These are phyloP conservation scores for Henckelia pumila DNA, from an alignment of 257 asterid genomes.

Conservation along the genomic window DNA sequence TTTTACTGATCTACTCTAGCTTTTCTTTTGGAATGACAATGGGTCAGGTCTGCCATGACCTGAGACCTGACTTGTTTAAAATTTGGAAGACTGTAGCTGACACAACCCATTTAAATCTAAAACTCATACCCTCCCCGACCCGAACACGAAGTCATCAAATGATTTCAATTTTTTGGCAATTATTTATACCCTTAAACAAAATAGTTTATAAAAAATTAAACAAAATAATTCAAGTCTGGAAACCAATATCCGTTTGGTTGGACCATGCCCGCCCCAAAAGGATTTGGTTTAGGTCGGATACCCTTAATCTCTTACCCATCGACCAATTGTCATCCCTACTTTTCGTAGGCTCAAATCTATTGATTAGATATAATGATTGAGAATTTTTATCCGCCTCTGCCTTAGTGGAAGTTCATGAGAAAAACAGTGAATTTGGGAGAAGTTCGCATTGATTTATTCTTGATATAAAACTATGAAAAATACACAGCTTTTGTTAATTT, in stretches of 20 bases:
- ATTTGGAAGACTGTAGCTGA: neutral
- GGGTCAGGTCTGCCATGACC: neutral
- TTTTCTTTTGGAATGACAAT: too few relatives aligned
- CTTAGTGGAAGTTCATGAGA: neutral
- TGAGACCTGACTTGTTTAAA: neutral
- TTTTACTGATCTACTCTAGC: slow-evolving; percentile 8
- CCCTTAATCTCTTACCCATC: too few relatives aligned
- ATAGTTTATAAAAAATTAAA: too few relatives aligned
- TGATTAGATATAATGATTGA: neutral
- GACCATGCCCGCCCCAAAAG: too few relatives aligned
- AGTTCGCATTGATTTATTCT: neutral
- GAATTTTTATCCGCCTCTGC: neutral
- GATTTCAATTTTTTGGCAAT: neutral
- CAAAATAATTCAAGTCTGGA: too few relatives aligned
- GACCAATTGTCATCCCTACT: too few relatives aligned
- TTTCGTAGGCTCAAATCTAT: neutral
- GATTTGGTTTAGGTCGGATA: too few relatives aligned
- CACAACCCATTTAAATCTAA: too few relatives aligned
- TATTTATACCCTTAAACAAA: too few relatives aligned
- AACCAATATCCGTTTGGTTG: too few relatives aligned
- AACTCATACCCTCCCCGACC: too few relatives aligned
- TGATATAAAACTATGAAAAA: neutral
- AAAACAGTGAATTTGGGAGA: neutral
- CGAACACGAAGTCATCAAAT: neutral
- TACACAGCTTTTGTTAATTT: neutral